Base-by-base conservation (phyloP, 495 filamentous ascomycete species). In the Hypoxylon fragiforme region DNA sequence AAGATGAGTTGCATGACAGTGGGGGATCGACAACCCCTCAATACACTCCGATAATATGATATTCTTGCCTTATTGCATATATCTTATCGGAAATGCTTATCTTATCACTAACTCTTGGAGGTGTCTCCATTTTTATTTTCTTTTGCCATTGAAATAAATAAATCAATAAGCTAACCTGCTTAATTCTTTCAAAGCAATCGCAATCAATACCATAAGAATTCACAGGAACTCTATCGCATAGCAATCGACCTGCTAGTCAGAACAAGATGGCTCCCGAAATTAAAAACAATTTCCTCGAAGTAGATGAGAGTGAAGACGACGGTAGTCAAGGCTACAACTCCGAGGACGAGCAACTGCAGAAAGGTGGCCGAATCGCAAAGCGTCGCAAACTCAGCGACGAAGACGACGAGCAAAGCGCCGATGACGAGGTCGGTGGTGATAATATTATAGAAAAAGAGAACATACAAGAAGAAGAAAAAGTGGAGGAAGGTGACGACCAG, bases 241-340 rank as follows among this genome's bases (percentile, higher is more conserved):
- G n/a, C n/a, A n/a, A n/a, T n/a, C n/a, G n/a, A n/a, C n/a, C n/a
- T n/a, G n/a, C n/a, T n/a, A n/a, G n/a, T n/a, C n/a, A n/a, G n/a
- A n/a, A n/a, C n/a, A 65, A 21, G 6, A 91, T 91, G 88, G 55
- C 84, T 3, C 71, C 78, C n/a, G 81, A 84, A 55, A 90, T 86
- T 43, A 76, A 79, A 44, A 91, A 91, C 70, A 80, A 89, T 31
- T 92, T 85, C 57, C 79, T 95, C 14, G 89, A 91, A 43, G 79
- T 78, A 6, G 81, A 76, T 12, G 71, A 79, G 34, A 88, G 85
- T 65, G 90, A 92, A 30, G 82, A 87, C 2, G 82, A 86, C 39
- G 78, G 77, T 26, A 80, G 68, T 37, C 68, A 75, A 36, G 85
- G 81, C 36, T 89, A 88, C 57, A 80, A 90, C 58, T 92, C 87